Conservation (phyloP, 768 basidiomycete species). For the Gymnopilus dilepis region DNA sequence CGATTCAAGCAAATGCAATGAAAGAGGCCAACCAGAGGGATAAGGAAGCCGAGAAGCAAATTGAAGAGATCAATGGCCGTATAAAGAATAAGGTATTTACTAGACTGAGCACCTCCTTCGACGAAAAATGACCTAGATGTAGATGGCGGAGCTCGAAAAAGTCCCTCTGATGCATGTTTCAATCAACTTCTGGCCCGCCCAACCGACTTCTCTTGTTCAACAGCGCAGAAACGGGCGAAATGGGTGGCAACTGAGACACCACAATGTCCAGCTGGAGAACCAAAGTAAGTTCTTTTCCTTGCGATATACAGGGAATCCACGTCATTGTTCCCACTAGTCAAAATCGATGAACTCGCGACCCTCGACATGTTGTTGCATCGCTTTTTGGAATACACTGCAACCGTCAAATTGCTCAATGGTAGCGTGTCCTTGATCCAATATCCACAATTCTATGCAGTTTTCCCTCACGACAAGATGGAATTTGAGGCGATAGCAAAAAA, state of each 20-base stretch:
- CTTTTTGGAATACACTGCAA: not conserved
- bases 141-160: not conserved
- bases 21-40: not conserved
- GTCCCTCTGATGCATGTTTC: not conserved
- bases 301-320: not conserved
- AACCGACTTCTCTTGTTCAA: not conserved
- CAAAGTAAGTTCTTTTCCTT: not conserved
- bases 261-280: not conserved
- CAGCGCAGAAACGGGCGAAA: not conserved
- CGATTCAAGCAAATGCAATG: not conserved
- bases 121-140: not conserved
- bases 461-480: not conserved
- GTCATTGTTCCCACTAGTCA: conserved; percentile 4
- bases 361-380: not conserved
- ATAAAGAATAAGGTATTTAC: not conserved
- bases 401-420: not conserved
- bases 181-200: not conserved
- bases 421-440: not conserved
- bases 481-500: not conserved
- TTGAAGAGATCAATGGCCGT: not conserved
- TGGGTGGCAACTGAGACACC: not conserved
- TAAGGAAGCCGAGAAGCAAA: not conserved
- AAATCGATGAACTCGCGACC: conserved; percentile 14
- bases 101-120: not conserved
- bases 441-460: not conserved